Conservation (phyloP, 2,329 filamentous ascomycete species). For the Venturia asperata region DNA sequence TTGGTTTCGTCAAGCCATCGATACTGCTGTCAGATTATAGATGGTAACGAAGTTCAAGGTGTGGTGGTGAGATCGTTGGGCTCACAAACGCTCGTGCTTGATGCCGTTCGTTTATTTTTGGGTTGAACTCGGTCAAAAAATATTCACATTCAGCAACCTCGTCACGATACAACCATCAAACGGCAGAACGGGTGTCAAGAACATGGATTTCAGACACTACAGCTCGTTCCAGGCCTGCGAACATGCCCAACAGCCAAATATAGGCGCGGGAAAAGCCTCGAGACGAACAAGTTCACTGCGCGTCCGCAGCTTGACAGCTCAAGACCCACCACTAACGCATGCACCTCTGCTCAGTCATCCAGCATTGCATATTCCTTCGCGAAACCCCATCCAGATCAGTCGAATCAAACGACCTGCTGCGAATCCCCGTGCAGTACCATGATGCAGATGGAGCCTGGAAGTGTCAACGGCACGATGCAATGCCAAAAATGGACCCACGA, state of each 20-base stretch:
- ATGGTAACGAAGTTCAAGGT: too few species aligned
- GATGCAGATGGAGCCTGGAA: background rate
- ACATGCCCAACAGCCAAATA: background rate
- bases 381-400: background rate
- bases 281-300: background rate
- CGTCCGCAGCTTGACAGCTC: background rate
- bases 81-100: too few species aligned
- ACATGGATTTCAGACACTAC: background rate
- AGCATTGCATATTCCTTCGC: background rate
- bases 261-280: background rate
- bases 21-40: too few species aligned
- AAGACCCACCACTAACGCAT: background rate
- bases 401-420: background rate
- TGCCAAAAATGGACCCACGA: background rate
- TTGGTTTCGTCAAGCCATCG: too few species aligned
- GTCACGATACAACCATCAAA: background rate
- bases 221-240: background rate
- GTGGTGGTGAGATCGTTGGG: too few species aligned
- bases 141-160: background rate
- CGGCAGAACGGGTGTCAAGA: background rate
- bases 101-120: background rate
- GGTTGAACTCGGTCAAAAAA: background rate
- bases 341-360: conserved; percentile 1
- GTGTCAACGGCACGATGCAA: background rate
- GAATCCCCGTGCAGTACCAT: background rate